Evolutionary conservation across 192 early-diverging fungal species (phyloP).

Genomic region (Radiomyces spectabilis): DNA sequence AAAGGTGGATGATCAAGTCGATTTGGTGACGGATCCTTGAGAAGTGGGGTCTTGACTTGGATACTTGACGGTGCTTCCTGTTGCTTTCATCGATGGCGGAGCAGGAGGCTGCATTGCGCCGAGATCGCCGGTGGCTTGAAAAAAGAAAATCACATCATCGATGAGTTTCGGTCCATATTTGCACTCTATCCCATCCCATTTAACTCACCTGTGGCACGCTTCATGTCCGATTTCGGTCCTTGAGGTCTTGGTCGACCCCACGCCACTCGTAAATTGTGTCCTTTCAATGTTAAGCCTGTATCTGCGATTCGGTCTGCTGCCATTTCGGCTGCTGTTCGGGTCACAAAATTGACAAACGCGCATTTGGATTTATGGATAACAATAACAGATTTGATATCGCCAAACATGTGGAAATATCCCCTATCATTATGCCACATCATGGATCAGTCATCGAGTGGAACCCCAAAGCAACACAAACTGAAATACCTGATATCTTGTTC

Average conservation of each 20-base stretch:
- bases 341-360: constrained; percentile 88
- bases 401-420: constrained; percentile 72
- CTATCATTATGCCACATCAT: constrained; percentile 16
- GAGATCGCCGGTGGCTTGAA: constrained; percentile 1
- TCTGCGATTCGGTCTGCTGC: constrained; percentile 61
- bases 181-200: too few species aligned
- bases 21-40: constrained; percentile 31
- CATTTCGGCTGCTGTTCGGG: constrained; percentile 76
- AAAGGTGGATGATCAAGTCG: not conserved
- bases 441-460: too few species aligned
- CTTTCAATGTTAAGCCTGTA: constrained; percentile 68
- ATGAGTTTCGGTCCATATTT: too few species aligned
- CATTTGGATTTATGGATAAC: constrained; percentile 73
- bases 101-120: constrained; percentile 11
- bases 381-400: constrained; percentile 84
- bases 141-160: too few species aligned
- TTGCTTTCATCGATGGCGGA: constrained; percentile 19
- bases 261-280: constrained; percentile 59
- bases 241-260: constrained; percentile 78
- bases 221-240: constrained; percentile 54
- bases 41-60: constrained; percentile 52
- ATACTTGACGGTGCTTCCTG: constrained; percentile 23
- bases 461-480: not conserved
- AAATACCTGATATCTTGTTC: constrained; percentile 61
- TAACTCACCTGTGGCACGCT: too few species aligned